Base-by-base conservation (phyloP, 2,329 filamentous ascomycete species). In the Microdochium trichocladiopsis region DNA sequence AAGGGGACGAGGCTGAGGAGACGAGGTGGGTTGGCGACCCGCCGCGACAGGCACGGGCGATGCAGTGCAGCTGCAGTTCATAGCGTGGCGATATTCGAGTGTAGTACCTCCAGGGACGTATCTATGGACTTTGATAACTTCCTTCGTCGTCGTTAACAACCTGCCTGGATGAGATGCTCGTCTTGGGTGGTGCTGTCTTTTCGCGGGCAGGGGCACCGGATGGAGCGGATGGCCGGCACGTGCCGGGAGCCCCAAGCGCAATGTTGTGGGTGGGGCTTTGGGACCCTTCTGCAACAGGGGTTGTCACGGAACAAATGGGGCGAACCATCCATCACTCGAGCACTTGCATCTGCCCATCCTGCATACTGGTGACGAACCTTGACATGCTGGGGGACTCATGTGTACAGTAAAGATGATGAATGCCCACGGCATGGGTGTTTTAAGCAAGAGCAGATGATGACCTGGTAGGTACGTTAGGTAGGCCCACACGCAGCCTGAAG, bases 41-140 rank as follows among this genome's bases (percentile, higher is more conserved):
- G 51, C 93, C 93, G 0, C 83, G 80, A 65, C 77, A 77, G 47
- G 83, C 85, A 69, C 81, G 90, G 59, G 88, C 88, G 31, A 84
- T 96, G 81, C 93, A 96, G 74, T 97, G 94, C 68, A 95, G 90
- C 66, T 99, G 94, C 71, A 96, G 90, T 66, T 96, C 93, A 23
- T 95, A 75, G 58, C 48, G 28, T 43, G 12, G 36, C 36, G 5
- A 6, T 37, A 37, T n/a, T n/a, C n/a, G n/a, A n/a, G n/a, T n/a
- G n/a, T n/a, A n/a, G n/a, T n/a, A n/a, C n/a, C 12, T n/a, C 18
- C 33, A n/a, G 14, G 18, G 33, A 16, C 5, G 33, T 37, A 16
- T 37, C 33, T 4, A 37, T 37, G 6, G 14, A 33, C 8, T 33
- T 8, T 14, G 28, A 14, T 45, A 25, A 49, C 37, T 25, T 50